Base-by-base conservation (phyloP, 108 stramenopile genomes). In the Fragilariopsis cylindrus region DNA sequence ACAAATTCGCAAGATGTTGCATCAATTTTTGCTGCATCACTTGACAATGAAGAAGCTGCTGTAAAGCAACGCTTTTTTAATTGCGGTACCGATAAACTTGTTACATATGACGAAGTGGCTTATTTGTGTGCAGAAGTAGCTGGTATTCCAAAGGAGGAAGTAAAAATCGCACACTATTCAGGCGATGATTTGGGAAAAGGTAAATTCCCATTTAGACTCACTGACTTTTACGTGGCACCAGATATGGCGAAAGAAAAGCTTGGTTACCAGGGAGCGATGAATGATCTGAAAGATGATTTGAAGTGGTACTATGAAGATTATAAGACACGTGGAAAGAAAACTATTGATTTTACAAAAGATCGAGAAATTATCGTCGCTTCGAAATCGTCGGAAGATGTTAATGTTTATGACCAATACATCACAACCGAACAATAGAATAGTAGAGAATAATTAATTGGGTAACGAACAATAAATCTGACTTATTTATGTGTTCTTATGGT, bases 1-100 rank as follows among this genome's bases (percentile, higher is more conserved):
- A 92, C 91, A 8, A 90, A 94, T 68, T 83, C 87, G 19, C 87
- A 84, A 56, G 93, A 94, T 80, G 93, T 94, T 1, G 93, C 93
- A 9, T 84, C 85, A 6, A 62, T 94, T 4, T 68, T 94, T 70
- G 84, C 87, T 12, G 80, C 90, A 47, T 84, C 86, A 19, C 75
- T 92, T 65, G 78, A 94, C 70, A 71, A 94, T 57, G 89, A 89
- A 82, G 79, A 71, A 18, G 91, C 89, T 5, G 93, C 93, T 13
- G 78, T 86, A 5, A 71, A 80, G 74, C 90, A 92, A 69, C 83
- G 90, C 8, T 85, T 77, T 69, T 94, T 94, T 76, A 94, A 94
- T 43, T 94, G 93, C 65, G 93, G 93, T 12, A 94, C 90, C 2
- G 87, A 90, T 70, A 75, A 90, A 60, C 79, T 91, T 13, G 62